Base-by-base conservation (phyloP, 2,329 filamentous ascomycete genomes). In the Colletotrichum tropicicola region DNA sequence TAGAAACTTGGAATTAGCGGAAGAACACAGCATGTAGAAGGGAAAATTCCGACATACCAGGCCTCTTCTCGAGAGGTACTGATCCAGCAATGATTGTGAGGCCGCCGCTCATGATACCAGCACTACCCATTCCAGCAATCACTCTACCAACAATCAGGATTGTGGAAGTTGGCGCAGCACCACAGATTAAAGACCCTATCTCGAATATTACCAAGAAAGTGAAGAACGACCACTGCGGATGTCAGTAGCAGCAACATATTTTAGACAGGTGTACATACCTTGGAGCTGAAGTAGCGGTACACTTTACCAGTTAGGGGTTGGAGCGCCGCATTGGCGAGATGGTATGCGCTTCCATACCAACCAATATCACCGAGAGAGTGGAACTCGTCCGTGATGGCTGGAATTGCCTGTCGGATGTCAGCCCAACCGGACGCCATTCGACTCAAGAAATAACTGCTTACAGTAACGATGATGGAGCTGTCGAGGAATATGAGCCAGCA, bases 81-180 rank as follows among this genome's bases (percentile, higher is more conserved):
- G 71, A 70, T 25, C 69, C 69, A 6, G 73, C 72, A 39, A 80
- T 70, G 10, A 79, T 75, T 10, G 74, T 75, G 15, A 78, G 63
- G 13, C 72, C 72, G 30, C 75, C 75, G 35, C 75, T 76, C 23
- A 79, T 78, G 3, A 86, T 73, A 2, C 79, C 84, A 13, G 82
- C 77, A 6, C 75, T 76, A 3, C 84, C 84, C 2, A 79, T 71
- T 0, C 84, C 84, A 0, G 83, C 80, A 10, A 86, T 69, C 0
- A 82, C 82, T 37, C 84, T 75, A 1, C 84, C 84, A 4, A 83
- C 70, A 54, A 86, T 86, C 41, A 87, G 74, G 73, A 81, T 80
- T 1, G 72, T 72, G 0, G 80, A 82, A 25, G 74, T 81, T 0
- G 72, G 76, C 1, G 83, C 81, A 69, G 79, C 35, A 69, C 70